phyloP scores from a whole-genome alignment of 768 basidiomycete genomes.

The Artomyces pyxidatus region DNA sequence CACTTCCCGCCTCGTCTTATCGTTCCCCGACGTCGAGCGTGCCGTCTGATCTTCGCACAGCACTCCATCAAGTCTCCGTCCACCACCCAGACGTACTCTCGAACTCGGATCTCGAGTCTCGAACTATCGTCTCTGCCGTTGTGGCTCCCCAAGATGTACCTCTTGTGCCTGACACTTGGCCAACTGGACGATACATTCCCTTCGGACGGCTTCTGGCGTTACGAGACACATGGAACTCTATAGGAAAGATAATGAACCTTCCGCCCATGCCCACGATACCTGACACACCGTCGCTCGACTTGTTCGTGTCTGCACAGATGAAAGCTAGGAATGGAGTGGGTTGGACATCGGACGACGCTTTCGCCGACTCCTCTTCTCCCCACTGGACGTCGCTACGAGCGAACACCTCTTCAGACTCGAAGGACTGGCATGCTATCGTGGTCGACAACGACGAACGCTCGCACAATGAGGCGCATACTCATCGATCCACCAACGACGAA shows the following conservation, averaged over 20 bases:
- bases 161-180: too few relatives aligned
- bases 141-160: too few relatives aligned
- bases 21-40: conserved; percentile 2
- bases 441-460: too few relatives aligned
- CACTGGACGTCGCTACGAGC: too few relatives aligned
- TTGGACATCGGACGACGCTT: background rate
- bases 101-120: too few relatives aligned
- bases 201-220: background rate
- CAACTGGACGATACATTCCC: conserved; percentile 6
- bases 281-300: conserved; percentile 1
- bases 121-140: too few relatives aligned
- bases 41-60: background rate
- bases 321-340: background rate
- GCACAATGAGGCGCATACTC: too few relatives aligned
- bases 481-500: too few relatives aligned
- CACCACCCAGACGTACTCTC: too few relatives aligned
- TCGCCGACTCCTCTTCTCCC: background rate
- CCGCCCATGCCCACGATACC: conserved; percentile 6
- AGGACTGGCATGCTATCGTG: too few relatives aligned
- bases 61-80: background rate
- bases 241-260: conserved; percentile 11
- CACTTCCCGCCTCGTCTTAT: background rate
- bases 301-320: background rate
- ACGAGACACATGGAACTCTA: conserved; percentile 13
- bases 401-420: too few relatives aligned